Evolutionary conservation across 345 rosid genomes (phyloP).

Genomic region (Citrus inodora): DNA sequence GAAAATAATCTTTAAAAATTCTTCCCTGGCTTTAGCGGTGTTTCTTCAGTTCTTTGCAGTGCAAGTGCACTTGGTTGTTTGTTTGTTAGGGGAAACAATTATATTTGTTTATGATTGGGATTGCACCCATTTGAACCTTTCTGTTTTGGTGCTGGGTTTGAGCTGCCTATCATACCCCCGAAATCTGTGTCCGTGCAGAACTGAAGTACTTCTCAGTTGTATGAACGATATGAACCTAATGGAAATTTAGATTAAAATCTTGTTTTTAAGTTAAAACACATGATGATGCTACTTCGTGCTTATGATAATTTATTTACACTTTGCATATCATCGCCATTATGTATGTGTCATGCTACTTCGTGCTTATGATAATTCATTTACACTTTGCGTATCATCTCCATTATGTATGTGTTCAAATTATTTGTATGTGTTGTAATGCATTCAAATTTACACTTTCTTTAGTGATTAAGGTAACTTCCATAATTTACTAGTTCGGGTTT

Average conservation of each 20-base stretch:
- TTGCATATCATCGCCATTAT: background rate
- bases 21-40: background rate
- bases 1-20: background rate
- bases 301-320: background rate
- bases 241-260: background rate
- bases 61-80: background rate
- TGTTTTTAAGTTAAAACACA: background rate
- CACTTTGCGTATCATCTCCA: background rate
- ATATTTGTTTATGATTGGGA: slow-evolving; percentile 16
- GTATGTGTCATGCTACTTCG: background rate
- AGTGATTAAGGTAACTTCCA: too few species aligned
- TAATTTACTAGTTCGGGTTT: background rate
- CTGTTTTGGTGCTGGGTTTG: slow-evolving; percentile 1
- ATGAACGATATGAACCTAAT: slow-evolving; percentile 3
- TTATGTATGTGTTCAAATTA: too few species aligned
- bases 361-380: background rate
- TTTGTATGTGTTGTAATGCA: too few species aligned
- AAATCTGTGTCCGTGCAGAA: background rate
- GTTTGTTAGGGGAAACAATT: slow-evolving; percentile 1
- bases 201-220: background rate
- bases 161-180: background rate
- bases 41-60: background rate
- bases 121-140: slow-evolving; percentile 5
- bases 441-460: too few species aligned
- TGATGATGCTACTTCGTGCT: background rate